Evolutionary conservation across 352 stramenopile species (phyloP).

Genomic region (Blastocystis sp.): DNA sequence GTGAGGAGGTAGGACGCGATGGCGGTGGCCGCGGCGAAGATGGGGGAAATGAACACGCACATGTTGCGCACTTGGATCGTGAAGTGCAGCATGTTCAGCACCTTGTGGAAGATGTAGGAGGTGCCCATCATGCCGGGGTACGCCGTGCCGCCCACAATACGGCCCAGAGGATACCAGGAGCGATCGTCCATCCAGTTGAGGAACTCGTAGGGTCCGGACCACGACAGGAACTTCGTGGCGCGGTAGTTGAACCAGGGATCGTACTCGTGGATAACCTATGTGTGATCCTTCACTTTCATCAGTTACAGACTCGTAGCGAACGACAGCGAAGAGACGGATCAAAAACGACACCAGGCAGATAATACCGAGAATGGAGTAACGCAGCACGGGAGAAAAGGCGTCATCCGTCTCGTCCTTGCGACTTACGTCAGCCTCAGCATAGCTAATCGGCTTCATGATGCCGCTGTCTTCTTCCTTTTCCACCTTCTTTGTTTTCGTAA

Average conservation of each 20-base stretch:
- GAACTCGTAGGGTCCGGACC: constrained; percentile 90
- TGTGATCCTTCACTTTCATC: constrained; percentile 2
- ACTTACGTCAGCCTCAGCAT: constrained; percentile 23
- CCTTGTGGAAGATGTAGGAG: constrained; percentile 82
- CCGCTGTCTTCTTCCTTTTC: constrained; percentile 45
- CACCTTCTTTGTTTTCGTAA: constrained; percentile 39
- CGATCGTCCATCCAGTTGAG: constrained; percentile 91
- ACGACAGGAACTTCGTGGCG: constrained; percentile 90
- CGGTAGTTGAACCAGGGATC: constrained; percentile 97
- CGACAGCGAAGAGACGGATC: constrained; percentile 86
- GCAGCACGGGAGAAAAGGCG: constrained; percentile 58
- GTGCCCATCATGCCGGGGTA: constrained; percentile 88
- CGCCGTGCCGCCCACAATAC: constrained; percentile 87
- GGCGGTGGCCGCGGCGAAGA: constrained; percentile 84
- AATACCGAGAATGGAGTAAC: constrained; percentile 83
- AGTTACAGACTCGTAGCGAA: constrained; percentile 84
- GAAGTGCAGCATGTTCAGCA: constrained; percentile 85
- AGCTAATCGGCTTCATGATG: constrained; percentile 50
- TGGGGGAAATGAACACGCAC: constrained; percentile 82
- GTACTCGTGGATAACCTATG: constrained; percentile 84
- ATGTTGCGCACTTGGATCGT: constrained; percentile 86
- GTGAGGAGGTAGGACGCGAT: constrained; percentile 85
- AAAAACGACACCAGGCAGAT: constrained; percentile 88
- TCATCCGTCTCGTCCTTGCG: constrained; percentile 61
- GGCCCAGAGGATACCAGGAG: constrained; percentile 86